Evolutionary conservation across 768 basidiomycete genomes (phyloP).

Genomic region (Xerocomellus dryophilus): DNA sequence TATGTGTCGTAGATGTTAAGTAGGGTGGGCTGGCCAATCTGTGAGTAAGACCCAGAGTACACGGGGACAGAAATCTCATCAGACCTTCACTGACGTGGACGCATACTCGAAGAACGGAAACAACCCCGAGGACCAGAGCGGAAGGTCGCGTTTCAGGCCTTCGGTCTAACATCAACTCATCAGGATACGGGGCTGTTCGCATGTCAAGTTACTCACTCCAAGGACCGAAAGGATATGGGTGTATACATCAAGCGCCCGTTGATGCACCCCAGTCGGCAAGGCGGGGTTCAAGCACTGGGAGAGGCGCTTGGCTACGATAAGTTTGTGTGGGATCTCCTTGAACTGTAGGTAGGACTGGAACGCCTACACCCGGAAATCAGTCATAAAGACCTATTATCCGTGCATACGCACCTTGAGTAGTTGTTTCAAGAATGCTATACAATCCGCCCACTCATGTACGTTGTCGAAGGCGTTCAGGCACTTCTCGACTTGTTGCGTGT

Average conservation of each 20-base stretch:
- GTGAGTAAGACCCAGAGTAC: not conserved
- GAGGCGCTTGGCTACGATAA: conserved; percentile 91
- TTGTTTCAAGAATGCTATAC: conserved; percentile 94
- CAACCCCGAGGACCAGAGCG: conserved; percentile 92
- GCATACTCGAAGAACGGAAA: conserved; percentile 99
- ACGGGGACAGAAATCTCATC: conserved; percentile 11
- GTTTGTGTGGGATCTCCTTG: conserved; percentile 93
- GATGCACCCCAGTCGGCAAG: conserved; percentile 93
- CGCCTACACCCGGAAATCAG: conserved; percentile 50
- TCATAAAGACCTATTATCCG: not conserved
- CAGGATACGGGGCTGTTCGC: not conserved
- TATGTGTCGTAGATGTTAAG: conserved; percentile 90
- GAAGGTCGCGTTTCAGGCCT: conserved; percentile 80
- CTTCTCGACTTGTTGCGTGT: conserved; percentile 87
- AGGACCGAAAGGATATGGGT: conserved; percentile 86
- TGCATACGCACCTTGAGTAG: conserved; percentile 68
- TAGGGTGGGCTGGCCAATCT: conserved; percentile 62
- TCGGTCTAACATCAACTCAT: conserved; percentile 55
- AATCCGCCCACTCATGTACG: conserved; percentile 99
- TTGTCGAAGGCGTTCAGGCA: conserved; percentile 91
- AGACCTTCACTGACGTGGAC: conserved; percentile 94
- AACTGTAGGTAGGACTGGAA: conserved; percentile 92
- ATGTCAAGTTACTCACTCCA: conserved; percentile 55
- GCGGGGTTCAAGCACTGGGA: conserved; percentile 98
- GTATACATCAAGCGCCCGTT: conserved; percentile 94